These are phyloP conservation scores for Lactifluus volemus DNA, from an alignment of 768 basidiomycete species.

Conservation along the genomic window DNA sequence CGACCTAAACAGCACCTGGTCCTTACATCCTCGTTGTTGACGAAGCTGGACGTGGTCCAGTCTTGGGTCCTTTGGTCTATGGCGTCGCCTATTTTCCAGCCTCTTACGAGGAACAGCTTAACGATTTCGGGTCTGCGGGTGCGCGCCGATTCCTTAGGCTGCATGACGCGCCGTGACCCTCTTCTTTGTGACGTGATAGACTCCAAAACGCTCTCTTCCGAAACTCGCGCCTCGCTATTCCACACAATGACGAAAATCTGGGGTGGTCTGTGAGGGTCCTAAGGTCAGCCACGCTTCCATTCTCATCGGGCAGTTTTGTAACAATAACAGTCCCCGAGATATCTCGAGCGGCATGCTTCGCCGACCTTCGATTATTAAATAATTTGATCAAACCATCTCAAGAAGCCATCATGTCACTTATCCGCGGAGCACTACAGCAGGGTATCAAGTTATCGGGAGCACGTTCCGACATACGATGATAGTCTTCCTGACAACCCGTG, in stretches of 20 bases:
- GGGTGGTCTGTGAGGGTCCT: constrained; percentile 74
- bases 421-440: constrained; percentile 71
- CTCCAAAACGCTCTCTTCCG: constrained; percentile 81
- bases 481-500: not conserved
- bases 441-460: constrained; percentile 57
- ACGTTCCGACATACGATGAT: not conserved
- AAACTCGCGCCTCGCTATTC: constrained; percentile 56
- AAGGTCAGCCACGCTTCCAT: constrained; percentile 5
- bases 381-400: constrained; percentile 88
- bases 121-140: constrained; percentile 34
- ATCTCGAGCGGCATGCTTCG: constrained; percentile 90
- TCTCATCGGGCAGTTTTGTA: not conserved
- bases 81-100: constrained; percentile 89
- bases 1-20: constrained; percentile 55
- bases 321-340: constrained; percentile 62
- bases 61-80: constrained; percentile 39
- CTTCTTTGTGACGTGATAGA: constrained; percentile 39
- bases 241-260: constrained; percentile 56
- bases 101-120: constrained; percentile 63
- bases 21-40: constrained; percentile 98
- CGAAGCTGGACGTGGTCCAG: constrained; percentile 94
- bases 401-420: constrained; percentile 84
- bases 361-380: constrained; percentile 53
- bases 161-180: not conserved
- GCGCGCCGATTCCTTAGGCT: constrained; percentile 31